Evolutionary conservation across 805 yeast species (phyloP), one percentile per base, ranked within the genome.

Genomic region (Sungouiella blattae): DNA sequence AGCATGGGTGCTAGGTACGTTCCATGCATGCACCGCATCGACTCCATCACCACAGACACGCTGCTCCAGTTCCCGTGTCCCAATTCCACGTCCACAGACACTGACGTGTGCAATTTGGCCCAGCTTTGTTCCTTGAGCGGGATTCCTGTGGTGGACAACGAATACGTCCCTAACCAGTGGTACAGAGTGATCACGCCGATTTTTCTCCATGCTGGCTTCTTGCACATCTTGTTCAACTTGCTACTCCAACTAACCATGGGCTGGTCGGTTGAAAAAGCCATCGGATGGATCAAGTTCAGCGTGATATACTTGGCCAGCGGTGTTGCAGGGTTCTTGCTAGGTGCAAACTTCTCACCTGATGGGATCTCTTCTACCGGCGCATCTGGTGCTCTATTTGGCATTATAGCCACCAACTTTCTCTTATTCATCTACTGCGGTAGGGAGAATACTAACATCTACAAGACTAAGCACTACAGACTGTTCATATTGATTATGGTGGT

Each of bases 331-430:
- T 81, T 80, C 43, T 46, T 83, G 17, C 61, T 83, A 28, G 87
- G 88, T 1, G 77, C 84, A 18, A 81, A 81, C 53, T 82, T 76
- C 52, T 70, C 85, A 2, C 83, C 87, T 1, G 64, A 67, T 30
- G 89, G 87, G 2, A 65, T 78, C 17, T 75, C 85, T 1, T 71
- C 80, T 9, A 75, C 81, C 2, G 89, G 89, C 4, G 85, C 86
- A 1, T 74, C 81, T 8, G 89, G 89, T 3, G 73, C 86, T 1
- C 59, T 83, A 23, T 81, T 83, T 55, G 89, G 89, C 2, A 60
- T 83, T 18, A 73, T 83, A 37, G 83, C 85, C 2, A 57, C 79
- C 6, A 80, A 82, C 49, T 55, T 83, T 26, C 49, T 80, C 6
- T 65, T 80, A 47, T 62, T 80, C 30, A 53, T 80, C 1, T 71